Evolutionary conservation across 1,284 basidiomycete genomes (phyloP), one percentile per base, ranked within the genome.

Genomic region (Coriolopsis trogii): DNA sequence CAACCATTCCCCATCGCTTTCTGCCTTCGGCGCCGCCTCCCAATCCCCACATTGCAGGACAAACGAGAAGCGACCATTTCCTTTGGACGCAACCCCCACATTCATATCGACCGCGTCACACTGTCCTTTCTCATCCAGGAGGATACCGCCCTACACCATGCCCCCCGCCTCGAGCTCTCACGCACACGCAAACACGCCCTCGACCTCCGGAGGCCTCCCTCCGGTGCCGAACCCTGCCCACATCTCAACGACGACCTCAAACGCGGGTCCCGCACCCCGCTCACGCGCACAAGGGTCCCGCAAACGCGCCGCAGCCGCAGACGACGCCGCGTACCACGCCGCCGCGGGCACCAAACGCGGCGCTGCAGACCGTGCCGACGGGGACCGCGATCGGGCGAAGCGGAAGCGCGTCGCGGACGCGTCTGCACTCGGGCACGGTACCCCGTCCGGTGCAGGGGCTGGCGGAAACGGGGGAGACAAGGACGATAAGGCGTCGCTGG

Each of bases 371-470:
- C 56, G 62, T 15, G 60, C 61, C 3, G 87, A 87, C 3, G 83
- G 84, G 16, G 87, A 89, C 59, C 80, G 83, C 31, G 58, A 56
- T 16, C 74, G 87, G 46, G 73, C 76, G 49, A 90, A 90, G 70
- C 72, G 87, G 59, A 90, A 89, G 69, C 78, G 85, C 56, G 74
- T 80, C 30, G 87, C 85, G 25, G 48, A 67, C 15, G 53, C 70
- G 44, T 54, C 62, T 23, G 42, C 51, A 33, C 29, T n/a, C 8
- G 26, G 18, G 42, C 20, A 15, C 28, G 29, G n/a, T 15, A 52
- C 60, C 52, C 59, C 55, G 67, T 66, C 57, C 63, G 56, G 28
- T 4, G 26, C 31, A 3, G 46, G 41, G 25, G 30, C 43, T 16
- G 40, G 34, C 24, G 34, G 36, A 6, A 38, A 42, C 24, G 44